A percentile compares a stretch with the other conserved stretches of the same genome.
Evolutionary conservation across 768 basidiomycete species (phyloP).

Genomic region (Filobasidium floriforme): DNA sequence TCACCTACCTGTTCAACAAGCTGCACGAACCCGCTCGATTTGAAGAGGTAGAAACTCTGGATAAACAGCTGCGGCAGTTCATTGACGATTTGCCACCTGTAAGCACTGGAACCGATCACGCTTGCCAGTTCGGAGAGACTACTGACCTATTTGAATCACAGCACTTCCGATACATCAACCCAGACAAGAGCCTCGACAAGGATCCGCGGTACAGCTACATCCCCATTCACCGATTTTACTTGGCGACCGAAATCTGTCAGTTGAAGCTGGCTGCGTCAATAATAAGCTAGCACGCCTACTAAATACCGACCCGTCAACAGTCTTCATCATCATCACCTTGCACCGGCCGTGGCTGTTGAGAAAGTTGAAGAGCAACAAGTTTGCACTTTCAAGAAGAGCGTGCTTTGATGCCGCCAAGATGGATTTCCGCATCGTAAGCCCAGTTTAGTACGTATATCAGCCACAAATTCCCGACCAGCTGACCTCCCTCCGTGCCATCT

Average conservation of each 20-base stretch:
- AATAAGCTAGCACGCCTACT: background rate
- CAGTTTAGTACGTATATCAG: background rate
- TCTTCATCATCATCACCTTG: constrained; percentile 40
- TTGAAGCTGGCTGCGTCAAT: constrained; percentile 23
- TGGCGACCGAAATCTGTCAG: constrained; percentile 66
- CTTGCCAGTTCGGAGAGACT: background rate
- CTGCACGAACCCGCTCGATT: constrained; percentile 70
- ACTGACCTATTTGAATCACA: background rate
- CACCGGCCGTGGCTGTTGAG: constrained; percentile 76
- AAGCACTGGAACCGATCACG: background rate
- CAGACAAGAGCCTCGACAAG: constrained; percentile 22
- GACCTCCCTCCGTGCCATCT: constrained; percentile 7
- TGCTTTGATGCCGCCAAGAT: constrained; percentile 86
- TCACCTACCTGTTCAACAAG: constrained; percentile 89
- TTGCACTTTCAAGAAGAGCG: constrained; percentile 68
- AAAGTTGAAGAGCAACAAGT: constrained; percentile 68
- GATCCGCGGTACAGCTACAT: constrained; percentile 47
- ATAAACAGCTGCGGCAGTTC: constrained; percentile 74
- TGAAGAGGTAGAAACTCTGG: constrained; percentile 68
- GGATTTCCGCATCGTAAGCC: constrained; percentile 61
- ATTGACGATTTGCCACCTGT: constrained; percentile 63
- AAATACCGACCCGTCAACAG: background rate
- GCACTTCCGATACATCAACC: constrained; percentile 21
- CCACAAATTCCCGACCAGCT: background rate
- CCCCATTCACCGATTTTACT: constrained; percentile 75